Base-by-base conservation (phyloP, 2,329 filamentous ascomycete species). In the Talaromyces atroroseus region DNA sequence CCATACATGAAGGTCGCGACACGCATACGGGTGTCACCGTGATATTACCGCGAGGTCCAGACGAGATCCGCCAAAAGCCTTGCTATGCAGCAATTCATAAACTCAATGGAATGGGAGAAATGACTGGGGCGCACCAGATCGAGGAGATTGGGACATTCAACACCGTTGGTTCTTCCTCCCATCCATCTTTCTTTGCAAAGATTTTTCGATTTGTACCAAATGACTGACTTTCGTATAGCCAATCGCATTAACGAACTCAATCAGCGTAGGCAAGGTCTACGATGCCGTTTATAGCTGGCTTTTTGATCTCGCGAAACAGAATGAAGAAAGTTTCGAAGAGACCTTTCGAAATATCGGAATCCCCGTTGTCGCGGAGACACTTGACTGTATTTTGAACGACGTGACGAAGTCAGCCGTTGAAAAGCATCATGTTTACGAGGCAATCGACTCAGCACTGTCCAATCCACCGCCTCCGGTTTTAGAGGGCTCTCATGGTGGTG, bases 51-150 rank as follows among this genome's bases (percentile, higher is more conserved):
- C 52, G 52, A 2, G 52, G 52, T n/a, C 29, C 23, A 11, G 23
- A 48, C 6, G 34, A 54, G 10, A 54, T 44, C 26, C 52, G 52
- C 12, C 44, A 36, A 6, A 6, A 47, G 32, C 52, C 52, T 2
- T 48, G 52, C 52, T 54, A 54, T 48, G 52, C 52, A 11, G 52
- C 52, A 26, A 54, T 44, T 1, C 52, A 54, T 29, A 44, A 54
- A 24, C 44, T 54, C 3, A 54, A 54, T 48, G 52, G 52, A 12
- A 54, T 54, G 52, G 52, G 52, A 10, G 52, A 54, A 42, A 47
- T 54, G 52, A 54, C 52, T 1, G 52, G 52, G 5, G 34, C 44
- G 6, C 52, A 54, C 20, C 40, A 44, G 3, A 8, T 54, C 16
- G 45, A 44, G n/a, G 52, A 54, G 23, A 48, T 44, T 32, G 52